Percentiles rank a stretch among this genome's conserved stretches.
Conservation (phyloP, 768 basidiomycete species). For the Psilocybe subaeruginosa region DNA sequence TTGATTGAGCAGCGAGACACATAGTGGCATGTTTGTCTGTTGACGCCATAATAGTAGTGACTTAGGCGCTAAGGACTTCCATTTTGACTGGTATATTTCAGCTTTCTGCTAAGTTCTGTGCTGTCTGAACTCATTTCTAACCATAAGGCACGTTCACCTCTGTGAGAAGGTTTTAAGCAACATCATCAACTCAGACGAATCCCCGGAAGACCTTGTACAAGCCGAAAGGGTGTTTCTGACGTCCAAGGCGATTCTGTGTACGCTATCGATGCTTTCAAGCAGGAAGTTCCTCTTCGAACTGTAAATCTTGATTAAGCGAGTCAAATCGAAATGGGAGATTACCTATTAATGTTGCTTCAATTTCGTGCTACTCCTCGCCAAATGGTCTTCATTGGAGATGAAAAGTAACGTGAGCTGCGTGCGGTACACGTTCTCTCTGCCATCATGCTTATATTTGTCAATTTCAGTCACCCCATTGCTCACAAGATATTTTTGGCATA, state of each 20-base stretch:
- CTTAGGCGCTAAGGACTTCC: constrained; percentile 71
- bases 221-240: constrained; percentile 30
- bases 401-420: constrained; percentile 56
- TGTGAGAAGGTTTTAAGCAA: constrained; percentile 53
- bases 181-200: constrained; percentile 53
- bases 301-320: constrained; percentile 69
- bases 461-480: constrained; percentile 49
- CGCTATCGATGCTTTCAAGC: constrained; percentile 75
- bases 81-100: constrained; percentile 57
- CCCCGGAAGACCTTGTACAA: constrained; percentile 46
- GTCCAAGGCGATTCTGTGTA: constrained; percentile 78
- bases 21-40: background rate
- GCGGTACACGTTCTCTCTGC: constrained; percentile 75
- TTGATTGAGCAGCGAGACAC: no score
- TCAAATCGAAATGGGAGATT: constrained; percentile 62
- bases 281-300: constrained; percentile 43
- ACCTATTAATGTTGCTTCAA: constrained; percentile 43
- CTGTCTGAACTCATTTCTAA: constrained; percentile 22
- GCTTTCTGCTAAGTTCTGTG: constrained; percentile 25
- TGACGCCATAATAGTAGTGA: constrained; percentile 52
- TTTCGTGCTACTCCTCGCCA: constrained; percentile 47
- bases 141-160: constrained; percentile 77
- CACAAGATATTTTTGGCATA: constrained; percentile 62
- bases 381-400: constrained; percentile 66
- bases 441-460: constrained; percentile 36